Evolutionary conservation across 1,139 yeast genomes (phyloP).

Genomic region (Chernovozyma sophiae-reginae): DNA sequence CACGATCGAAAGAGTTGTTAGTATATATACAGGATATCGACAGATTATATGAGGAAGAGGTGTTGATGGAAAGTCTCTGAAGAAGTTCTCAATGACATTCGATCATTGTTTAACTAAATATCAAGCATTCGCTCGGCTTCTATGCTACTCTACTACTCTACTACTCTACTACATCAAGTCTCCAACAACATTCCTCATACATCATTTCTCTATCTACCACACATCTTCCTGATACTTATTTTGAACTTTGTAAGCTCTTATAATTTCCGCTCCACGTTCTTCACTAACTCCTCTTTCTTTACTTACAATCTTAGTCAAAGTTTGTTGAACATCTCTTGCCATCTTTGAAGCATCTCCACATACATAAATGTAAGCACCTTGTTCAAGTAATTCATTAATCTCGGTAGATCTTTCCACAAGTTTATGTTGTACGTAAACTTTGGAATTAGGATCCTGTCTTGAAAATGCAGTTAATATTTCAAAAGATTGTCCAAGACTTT

Average conservation of each 20-base stretch:
- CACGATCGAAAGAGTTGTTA: too few relatives aligned
- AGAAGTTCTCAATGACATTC: too few relatives aligned
- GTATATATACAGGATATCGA: too few relatives aligned
- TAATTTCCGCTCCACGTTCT: constrained; percentile 70
- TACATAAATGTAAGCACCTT: constrained; percentile 86
- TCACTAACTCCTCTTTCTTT: constrained; percentile 54
- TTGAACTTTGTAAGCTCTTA: constrained; percentile 76
- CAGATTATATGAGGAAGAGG: too few relatives aligned
- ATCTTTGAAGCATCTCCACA: constrained; percentile 96
- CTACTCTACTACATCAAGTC: too few relatives aligned
- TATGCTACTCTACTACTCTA: too few relatives aligned
- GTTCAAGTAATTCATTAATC: constrained; percentile 54
- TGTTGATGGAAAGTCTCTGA: too few relatives aligned
- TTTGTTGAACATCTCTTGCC: constrained; percentile 93
- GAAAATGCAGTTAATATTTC: constrained; percentile 83
- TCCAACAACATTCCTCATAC: too few relatives aligned
- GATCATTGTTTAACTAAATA: too few relatives aligned
- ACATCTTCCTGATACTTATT: constrained; percentile 97
- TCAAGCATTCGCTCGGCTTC: too few relatives aligned
- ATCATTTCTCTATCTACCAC: constrained; percentile 66
- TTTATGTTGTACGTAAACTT: constrained; percentile 86
- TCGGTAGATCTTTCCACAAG: constrained; percentile 54
- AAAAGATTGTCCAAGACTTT: constrained; percentile 60
- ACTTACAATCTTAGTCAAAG: constrained; percentile 62
- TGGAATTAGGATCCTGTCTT: constrained; percentile 58